Base-by-base conservation (phyloP, 192 early-diverging fungal genomes). In the Coemansia sp. region DNA sequence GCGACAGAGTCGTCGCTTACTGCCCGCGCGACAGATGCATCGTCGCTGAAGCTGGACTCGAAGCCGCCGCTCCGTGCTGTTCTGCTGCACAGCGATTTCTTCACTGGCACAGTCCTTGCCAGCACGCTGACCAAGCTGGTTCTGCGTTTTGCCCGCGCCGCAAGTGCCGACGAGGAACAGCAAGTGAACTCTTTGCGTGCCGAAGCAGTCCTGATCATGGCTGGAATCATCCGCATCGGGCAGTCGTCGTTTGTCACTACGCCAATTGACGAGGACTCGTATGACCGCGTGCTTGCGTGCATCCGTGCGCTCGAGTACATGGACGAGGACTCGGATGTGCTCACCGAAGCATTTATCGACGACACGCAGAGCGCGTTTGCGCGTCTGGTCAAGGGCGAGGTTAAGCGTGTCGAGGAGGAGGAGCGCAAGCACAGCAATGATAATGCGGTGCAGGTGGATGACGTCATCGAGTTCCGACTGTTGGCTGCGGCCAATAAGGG, bases 161-260 rank as follows among this genome's bases (percentile, higher is more conserved):
- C 46, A 8, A 40, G 44, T 31, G 72, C 64, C 21, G 37, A 44
- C 5, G 40, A 26, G 19, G 52, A 34, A 19, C 34, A 37, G 52
- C 74, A 87, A 52, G 72, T 85, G 34, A 98, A 99, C 75, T 83
- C 90, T 23, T 86, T 91, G 49, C 87, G 88, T n/a, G 90, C 95
- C n/a, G 96, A 97, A 73, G 93, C 93, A 6, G 95, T 98, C 93
- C 83, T 98, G 68, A 98, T 99, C 59, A 93, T 99, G 93, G 93
- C 96, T 2, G 89, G 91, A 62, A 89, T 99, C 36, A 88, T 98
- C 57, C 88, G 95, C 52, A 87, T 95, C 34, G 97, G 97, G 10
- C 90, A 92, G 67, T 94, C 94, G 10, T 81, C 88, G 60, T 94
- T 96, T 75, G 88, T 85, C 22, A 72, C 87, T 40, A 84, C 85